These are phyloP conservation scores for Melaleuca alternifolia DNA, from an alignment of 345 rosid species.

Conservation along the genomic window DNA sequence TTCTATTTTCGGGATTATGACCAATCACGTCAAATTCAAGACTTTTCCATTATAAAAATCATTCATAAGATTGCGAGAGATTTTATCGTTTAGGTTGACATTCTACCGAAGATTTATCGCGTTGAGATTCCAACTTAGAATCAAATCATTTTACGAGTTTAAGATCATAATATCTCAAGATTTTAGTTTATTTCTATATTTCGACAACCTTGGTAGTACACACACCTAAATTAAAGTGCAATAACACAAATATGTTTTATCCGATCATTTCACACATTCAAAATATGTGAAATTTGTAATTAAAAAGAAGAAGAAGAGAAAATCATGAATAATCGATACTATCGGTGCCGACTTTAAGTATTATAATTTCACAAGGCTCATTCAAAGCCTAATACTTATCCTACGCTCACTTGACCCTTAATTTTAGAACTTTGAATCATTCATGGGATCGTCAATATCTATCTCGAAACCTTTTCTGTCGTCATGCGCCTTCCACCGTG, in stretches of 20 bases:
- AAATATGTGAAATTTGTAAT: too few relatives aligned
- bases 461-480: not conserved
- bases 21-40: not conserved
- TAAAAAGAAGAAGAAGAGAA: too few relatives aligned
- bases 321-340: too few relatives aligned
- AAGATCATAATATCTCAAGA: not conserved
- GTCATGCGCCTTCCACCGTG: not conserved
- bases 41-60: not conserved
- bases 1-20: too few relatives aligned
- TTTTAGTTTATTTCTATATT: not conserved
- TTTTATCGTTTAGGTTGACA: not conserved
- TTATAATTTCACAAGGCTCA: not conserved
- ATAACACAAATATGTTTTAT: too few relatives aligned
- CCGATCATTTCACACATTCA: too few relatives aligned
- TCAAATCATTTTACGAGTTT: not conserved
- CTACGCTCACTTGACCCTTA: not conserved
- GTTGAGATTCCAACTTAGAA: not conserved
- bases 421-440: not conserved
- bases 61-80: rapidly evolving
- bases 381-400: not conserved
- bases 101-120: not conserved
- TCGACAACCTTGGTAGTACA: not conserved
- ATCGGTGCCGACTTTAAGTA: not conserved
- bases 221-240: not conserved
- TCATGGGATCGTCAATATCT: not conserved